A percentile compares a stretch with the other conserved stretches of the same genome.
These are phyloP conservation scores for Brettanomyces naardenensis DNA, from an alignment of 805 yeast species.

Conservation along the genomic window DNA sequence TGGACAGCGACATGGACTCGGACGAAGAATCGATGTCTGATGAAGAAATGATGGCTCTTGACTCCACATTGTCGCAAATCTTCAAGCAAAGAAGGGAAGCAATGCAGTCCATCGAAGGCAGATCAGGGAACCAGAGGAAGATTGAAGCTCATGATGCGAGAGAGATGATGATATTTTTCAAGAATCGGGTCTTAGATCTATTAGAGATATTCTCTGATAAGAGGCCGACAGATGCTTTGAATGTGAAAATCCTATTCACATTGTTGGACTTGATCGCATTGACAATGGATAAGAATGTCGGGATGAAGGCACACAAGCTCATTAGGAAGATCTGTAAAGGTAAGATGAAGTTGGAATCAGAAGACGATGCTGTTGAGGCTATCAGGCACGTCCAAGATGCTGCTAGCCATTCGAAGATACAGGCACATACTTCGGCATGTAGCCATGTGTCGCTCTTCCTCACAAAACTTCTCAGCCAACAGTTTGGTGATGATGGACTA, in stretches of 20 bases:
- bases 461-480: slow-evolving; percentile 43
- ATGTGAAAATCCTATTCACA: slow-evolving; percentile 42
- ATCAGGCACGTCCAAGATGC: slow-evolving; percentile 37
- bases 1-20: slow-evolving; percentile 37
- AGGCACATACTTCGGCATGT: slow-evolving; percentile 47
- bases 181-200: slow-evolving; percentile 70
- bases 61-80: slow-evolving; percentile 71
- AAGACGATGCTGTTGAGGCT: slow-evolving; percentile 13
- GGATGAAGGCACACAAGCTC: slow-evolving; percentile 68
- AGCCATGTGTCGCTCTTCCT: slow-evolving; percentile 60
- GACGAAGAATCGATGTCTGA: slow-evolving; percentile 85
- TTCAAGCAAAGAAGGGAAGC: slow-evolving; percentile 78
- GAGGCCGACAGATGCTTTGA: slow-evolving; percentile 33
- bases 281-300: slow-evolving; percentile 64
- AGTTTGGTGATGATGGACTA: slow-evolving; percentile 24
- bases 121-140: slow-evolving; percentile 58
- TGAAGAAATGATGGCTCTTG: slow-evolving; percentile 93
- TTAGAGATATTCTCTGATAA: slow-evolving; percentile 52
- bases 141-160: slow-evolving; percentile 71
- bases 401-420: slow-evolving; percentile 36
- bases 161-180: slow-evolving; percentile 71
- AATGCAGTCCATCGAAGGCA: slow-evolving; percentile 36
- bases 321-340: slow-evolving; percentile 55
- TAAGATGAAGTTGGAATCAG: slow-evolving; percentile 20
- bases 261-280: slow-evolving; percentile 51